Percentiles rank a stretch among this genome's conserved stretches.
These are phyloP conservation scores for Hippophae rhamnoides DNA, from an alignment of 306 rosid species.

Conservation along the genomic window DNA sequence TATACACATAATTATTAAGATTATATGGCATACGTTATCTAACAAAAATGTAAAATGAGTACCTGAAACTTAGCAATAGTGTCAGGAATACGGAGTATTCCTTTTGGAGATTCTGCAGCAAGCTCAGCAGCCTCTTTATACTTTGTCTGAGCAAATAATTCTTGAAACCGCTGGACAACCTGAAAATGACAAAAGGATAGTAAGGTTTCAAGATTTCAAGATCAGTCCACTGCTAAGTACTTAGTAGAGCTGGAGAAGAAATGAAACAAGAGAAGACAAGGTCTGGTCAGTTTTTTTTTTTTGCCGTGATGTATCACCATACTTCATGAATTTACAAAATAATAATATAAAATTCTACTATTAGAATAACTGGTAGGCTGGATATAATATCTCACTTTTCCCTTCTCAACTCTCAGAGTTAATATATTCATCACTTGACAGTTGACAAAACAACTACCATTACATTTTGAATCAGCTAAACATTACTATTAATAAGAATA, in stretches of 20 bases:
- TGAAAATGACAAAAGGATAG: constrained; percentile 21
- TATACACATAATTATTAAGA: background rate
- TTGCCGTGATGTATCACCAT: too few relatives aligned
- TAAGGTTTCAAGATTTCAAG: background rate
- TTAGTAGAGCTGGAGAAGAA: background rate
- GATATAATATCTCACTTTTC: too few relatives aligned
- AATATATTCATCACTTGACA: too few relatives aligned
- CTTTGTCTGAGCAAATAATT: constrained; percentile 71
- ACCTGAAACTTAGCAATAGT: constrained; percentile 81
- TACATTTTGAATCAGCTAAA: background rate
- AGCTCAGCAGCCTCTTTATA: constrained; percentile 86
- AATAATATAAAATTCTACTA: too few relatives aligned
- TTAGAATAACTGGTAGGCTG: too few relatives aligned
- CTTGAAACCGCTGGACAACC: constrained; percentile 76
- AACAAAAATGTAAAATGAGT: background rate
- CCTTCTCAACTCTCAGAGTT: too few relatives aligned
- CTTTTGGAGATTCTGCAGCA: constrained; percentile 72
- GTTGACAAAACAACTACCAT: background rate
- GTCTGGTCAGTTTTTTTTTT: too few relatives aligned
- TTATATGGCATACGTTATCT: background rate
- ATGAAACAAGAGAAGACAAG: background rate
- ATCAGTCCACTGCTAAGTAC: too few relatives aligned
- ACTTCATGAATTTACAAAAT: too few relatives aligned
- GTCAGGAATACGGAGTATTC: constrained; percentile 72
- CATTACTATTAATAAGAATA: background rate